Conservation (phyloP, 208 protist species). For the Acanthamoeba quina region DNA sequence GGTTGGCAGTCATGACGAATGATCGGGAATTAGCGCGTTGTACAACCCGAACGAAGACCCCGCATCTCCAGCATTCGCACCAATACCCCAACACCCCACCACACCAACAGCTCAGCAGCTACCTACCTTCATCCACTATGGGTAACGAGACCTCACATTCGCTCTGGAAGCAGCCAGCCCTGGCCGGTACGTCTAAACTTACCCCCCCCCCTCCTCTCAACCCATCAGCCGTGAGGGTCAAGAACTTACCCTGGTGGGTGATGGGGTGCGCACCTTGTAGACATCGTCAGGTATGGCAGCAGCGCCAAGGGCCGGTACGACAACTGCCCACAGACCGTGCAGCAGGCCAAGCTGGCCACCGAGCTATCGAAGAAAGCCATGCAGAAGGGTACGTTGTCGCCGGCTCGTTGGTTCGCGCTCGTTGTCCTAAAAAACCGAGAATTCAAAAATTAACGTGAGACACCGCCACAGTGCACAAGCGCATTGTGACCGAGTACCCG, state of each 20-base stretch:
- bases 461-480: conserved; percentile 5
- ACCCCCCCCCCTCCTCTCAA: too few species aligned
- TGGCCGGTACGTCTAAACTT: background rate
- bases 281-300: background rate
- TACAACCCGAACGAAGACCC: too few species aligned
- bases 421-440: background rate
- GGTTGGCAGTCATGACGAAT: too few species aligned
- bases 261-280: background rate
- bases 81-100: background rate
- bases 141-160: background rate
- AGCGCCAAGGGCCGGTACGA: background rate
- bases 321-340: background rate
- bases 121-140: background rate
- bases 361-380: background rate
- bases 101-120: too few species aligned
- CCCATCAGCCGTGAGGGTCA: too few species aligned
- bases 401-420: too few species aligned
- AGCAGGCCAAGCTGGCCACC: background rate
- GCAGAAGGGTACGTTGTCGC: background rate
- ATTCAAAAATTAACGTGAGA: background rate
- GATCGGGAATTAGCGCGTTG: too few species aligned
- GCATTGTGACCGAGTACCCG: conserved; percentile 5
- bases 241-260: too few species aligned
- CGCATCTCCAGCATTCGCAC: background rate
- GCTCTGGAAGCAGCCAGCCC: background rate